Base-by-base conservation (phyloP, 148 eudicot species). In the Rhododendron ferrugineum region DNA sequence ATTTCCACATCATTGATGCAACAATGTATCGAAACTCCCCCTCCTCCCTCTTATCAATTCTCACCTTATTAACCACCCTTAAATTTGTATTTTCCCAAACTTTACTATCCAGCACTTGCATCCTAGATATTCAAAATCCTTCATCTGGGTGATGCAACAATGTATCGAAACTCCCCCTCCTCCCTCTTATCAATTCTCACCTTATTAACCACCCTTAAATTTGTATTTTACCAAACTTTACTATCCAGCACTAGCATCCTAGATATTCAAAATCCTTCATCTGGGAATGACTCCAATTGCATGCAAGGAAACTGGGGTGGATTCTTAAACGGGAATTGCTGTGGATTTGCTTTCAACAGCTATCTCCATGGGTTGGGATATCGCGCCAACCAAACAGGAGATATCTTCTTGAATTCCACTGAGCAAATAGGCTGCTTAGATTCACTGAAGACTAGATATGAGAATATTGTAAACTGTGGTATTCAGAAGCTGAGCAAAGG, bases 401-500 rank as follows among this genome's bases (percentile, higher is more conserved):
- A 42, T 3, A 87, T 90, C 60, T 91, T 88, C 81, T 74, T 91
- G 86, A 89, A 83, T 80, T 49, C 84, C 11, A 76, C 87, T 4
- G 80, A 89, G 79, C 91, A 90, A 81, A 81, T 58, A 11, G 86
- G 77, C 32, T 90, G 92, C 82, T 60, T 85, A 36, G 36, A 72
- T 73, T 88, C 86, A 23, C 70, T 72, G 80, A 23, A 49, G 75
- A 85, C 85, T 23, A 62, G 23, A 23, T 50, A 75, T 54, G 44
- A 37, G 30, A 60, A 75, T 80, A 26, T 85, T 22, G 72, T 76
- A 15, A 82, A 56, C 37, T 91, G 93, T 56, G 92, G 92, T 9
- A 81, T 90, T 80, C 89, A 91, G 77, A 88, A 89, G 91, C 87
- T 91, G 46, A 87, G 73, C 37, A 78, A 84, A 78, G 91, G 92